These are phyloP conservation scores for Candida jianshihensis DNA, from an alignment of 805 yeast genomes.

Conservation along the genomic window DNA sequence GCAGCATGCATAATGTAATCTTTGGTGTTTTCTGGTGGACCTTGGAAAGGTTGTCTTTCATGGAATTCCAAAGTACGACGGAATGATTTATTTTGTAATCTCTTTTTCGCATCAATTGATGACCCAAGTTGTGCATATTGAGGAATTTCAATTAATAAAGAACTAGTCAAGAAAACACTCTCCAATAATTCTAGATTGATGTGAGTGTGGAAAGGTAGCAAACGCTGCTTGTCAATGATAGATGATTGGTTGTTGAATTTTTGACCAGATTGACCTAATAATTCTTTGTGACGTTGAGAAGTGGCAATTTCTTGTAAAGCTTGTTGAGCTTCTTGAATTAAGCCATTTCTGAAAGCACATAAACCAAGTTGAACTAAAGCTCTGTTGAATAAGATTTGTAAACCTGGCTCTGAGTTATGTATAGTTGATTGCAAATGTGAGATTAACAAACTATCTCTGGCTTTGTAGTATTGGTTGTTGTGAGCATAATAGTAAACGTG, in stretches of 20 bases:
- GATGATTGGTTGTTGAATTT: constrained; percentile 53
- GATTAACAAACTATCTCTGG: constrained; percentile 81
- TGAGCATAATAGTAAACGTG: constrained; percentile 89
- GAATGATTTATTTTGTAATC: constrained; percentile 72
- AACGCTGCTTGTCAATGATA: constrained; percentile 64
- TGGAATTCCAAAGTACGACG: constrained; percentile 86
- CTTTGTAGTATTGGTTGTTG: constrained; percentile 73
- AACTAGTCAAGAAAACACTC: constrained; percentile 85
- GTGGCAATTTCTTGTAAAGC: constrained; percentile 82
- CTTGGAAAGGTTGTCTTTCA: constrained; percentile 91
- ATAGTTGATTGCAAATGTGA: constrained; percentile 82
- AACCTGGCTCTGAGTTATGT: constrained; percentile 73
- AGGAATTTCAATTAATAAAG: constrained; percentile 88
- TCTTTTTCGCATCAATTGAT: constrained; percentile 51
- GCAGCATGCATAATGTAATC: constrained; percentile 93
- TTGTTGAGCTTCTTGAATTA: constrained; percentile 81
- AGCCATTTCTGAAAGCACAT: constrained; percentile 88
- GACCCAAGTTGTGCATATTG: constrained; percentile 66
- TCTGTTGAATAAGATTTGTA: constrained; percentile 92
- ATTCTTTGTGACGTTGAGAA: constrained; percentile 80
- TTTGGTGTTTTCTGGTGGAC: constrained; percentile 95
- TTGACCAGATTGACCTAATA: constrained; percentile 84
- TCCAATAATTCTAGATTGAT: constrained; percentile 92
- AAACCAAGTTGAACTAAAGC: constrained; percentile 93
- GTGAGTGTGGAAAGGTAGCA: constrained; percentile 97